Base-by-base conservation (phyloP, 805 yeast species). In the Candida broadrunensis region DNA sequence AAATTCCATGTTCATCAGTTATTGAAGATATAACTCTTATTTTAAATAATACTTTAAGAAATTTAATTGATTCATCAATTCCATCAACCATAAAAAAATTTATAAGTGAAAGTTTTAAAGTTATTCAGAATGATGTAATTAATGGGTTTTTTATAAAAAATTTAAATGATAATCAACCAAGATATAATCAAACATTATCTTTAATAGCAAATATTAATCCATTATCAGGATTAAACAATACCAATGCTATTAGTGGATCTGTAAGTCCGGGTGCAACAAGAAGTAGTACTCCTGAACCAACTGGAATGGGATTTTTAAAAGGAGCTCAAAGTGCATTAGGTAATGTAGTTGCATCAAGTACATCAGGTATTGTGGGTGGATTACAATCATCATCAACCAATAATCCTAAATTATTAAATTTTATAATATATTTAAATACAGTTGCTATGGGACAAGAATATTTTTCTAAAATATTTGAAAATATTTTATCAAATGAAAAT, bases 21-120 rank as follows among this genome's bases (percentile, higher is more conserved):
- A 80, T 90, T 18, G 99, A 93, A 52, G 99, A 93, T 57, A 66
- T 87, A 25, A 76, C 88, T 20, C 70, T 88, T 50, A 79, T 89
- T 7, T 64, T 90, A 34, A 85, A 87, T 52, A 78, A 81, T 27
- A 73, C 85, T 14, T 58, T 89, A 26, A 65, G 80, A 18, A 84
- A 83, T 43, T 71, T 81, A 1, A 67, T 89, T 11, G 83, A 85
- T 34, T 77, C 95, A 0, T 95, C 95, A 0, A 85, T 86, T 44
- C 65, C 65, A 39, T 53, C 70, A 5, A 68, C 82, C 0, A 76
- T 83, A 21, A 77, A 75, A 48, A 70, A 67, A 21, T 77, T 85
- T 52, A 57, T 84, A 12, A 67, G 71, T 6, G 78, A 76, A 41
- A 62, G 81, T n/a, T 72, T 75, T 37, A 70, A 81, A 30, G 76